phyloP scores from a whole-genome alignment of 2,329 filamentous ascomycete species.

The Alternaria infectoria region DNA sequence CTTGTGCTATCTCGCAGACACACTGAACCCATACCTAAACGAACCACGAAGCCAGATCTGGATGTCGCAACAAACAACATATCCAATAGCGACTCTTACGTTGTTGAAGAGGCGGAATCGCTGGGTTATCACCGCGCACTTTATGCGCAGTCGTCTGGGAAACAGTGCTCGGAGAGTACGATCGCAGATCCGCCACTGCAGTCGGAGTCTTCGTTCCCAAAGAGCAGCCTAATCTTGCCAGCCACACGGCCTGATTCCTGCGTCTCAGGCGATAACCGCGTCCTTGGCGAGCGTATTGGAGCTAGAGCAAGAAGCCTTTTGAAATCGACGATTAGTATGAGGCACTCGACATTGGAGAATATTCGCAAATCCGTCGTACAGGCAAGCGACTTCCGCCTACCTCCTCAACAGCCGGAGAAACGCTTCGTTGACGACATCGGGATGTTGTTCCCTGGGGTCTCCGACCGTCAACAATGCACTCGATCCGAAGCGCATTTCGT shows the following conservation, averaged over 20 bases:
- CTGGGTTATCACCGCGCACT: neutral
- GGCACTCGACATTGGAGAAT: neutral
- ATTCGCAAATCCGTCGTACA: conserved; percentile 1
- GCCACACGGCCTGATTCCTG: conserved; percentile 15
- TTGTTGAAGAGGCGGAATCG: neutral
- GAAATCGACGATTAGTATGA: conserved; percentile 11
- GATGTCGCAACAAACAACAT: neutral
- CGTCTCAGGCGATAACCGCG: conserved; percentile 8
- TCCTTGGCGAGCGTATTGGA: neutral
- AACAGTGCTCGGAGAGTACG: neutral
- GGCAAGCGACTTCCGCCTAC: conserved; percentile 19
- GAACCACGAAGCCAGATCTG: neutral
- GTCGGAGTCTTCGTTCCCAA: neutral
- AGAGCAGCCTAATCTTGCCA: conserved; percentile 8
- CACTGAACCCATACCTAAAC: neutral
- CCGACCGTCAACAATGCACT: conserved; percentile 22
- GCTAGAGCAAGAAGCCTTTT: conserved; percentile 14
- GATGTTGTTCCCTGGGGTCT: conserved; percentile 33
- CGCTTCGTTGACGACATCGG: conserved; percentile 36
- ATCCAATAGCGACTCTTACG: neutral
- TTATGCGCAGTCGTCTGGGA: neutral
- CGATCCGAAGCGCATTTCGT: conserved; percentile 28
- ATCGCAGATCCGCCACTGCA: neutral
- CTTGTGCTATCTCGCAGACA: neutral
- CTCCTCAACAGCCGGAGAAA: conserved; percentile 29